Base-by-base conservation (phyloP, 1,284 basidiomycete genomes). In the Ganoderma sp. region DNA sequence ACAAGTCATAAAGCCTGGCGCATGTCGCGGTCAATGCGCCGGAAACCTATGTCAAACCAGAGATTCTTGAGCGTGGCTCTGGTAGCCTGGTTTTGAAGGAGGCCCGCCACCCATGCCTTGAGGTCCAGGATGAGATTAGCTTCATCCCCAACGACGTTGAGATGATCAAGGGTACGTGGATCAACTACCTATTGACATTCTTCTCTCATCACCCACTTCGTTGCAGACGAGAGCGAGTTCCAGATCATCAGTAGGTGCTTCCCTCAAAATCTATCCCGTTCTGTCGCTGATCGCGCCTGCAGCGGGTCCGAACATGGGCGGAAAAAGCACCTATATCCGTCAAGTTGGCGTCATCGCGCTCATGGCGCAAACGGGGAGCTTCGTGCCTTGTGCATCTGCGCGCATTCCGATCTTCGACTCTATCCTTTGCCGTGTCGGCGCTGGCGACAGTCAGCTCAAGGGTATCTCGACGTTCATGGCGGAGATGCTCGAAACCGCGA, bases 391-490 rank as follows among this genome's bases (percentile, higher is more conserved):
- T 71, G 86, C 89, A 28, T 86, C 91, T 73, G 98, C 97, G 0
- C 84, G 86, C 56, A 76, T 99, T 14, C 98, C 97, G 0, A 90
- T 99, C 61, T 99, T 99, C 73, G 98, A 99, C 81, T 98, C 96
- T 17, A 93, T 99, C 62, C 83, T 99, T 4, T 98, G 97, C 66
- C 88, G 98, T 73, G 97, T 99, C 1, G 98, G 98, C 8, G 98
- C 98, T 0, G 98, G 98, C 0, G 98, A 99, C 78, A 97, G 94
- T 79, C 97, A 99, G 79, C 83, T 99, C 56, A 99, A 99, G 80
- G 98, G 97, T 19, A 95, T 99, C 3, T 98, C 95, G 39, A 99
- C 98, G 0, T 99, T 99, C 79, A 99, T 99, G 97, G 96, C 97
- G 3, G 98, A 99, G 82, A 99, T 99, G 98, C 85, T 97, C 14